Percentiles rank a stretch among this genome's conserved stretches.
phyloP scores from a whole-genome alignment of 1,284 basidiomycete genomes.

The Sphagnurus paluster region DNA sequence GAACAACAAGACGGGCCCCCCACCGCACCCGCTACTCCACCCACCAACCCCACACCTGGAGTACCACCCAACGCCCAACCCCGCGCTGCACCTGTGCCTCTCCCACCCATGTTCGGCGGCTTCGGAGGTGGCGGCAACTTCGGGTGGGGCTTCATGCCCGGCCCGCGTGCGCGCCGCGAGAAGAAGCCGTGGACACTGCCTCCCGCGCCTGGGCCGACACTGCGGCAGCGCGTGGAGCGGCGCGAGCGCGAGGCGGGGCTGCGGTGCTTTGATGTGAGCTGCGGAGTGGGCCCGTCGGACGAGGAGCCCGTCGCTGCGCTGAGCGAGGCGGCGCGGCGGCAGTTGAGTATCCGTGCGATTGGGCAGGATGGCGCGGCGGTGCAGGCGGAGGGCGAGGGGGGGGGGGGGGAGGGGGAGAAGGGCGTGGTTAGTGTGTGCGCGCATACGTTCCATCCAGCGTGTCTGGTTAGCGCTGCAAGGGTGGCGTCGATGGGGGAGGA shows the following conservation, averaged over 20 bases:
- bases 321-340: constrained; percentile 36
- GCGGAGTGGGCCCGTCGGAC: constrained; percentile 72
- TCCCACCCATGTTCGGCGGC: background rate
- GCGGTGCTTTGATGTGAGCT: constrained; percentile 68
- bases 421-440: constrained; percentile 42
- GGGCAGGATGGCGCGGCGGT: constrained; percentile 26
- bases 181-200: constrained; percentile 50
- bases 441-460: constrained; percentile 69
- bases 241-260: constrained; percentile 67
- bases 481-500: constrained; percentile 60
- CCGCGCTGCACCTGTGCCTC: background rate
- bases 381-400: constrained; percentile 27
- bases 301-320: constrained; percentile 58
- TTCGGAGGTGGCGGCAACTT: too few species aligned
- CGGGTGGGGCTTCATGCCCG: too few species aligned
- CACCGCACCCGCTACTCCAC: background rate
- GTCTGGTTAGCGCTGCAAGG: constrained; percentile 72
- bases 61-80: background rate
- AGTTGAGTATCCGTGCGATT: constrained; percentile 43
- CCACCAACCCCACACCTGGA: background rate
- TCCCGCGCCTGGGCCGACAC: constrained; percentile 55
- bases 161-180: constrained; percentile 22
- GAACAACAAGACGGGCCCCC: too few species aligned
- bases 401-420: constrained; percentile 19
- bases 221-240: constrained; percentile 69